Evolutionary conservation across 257 asterid species (phyloP).

Genomic region (Ophiorrhiza pumila): DNA sequence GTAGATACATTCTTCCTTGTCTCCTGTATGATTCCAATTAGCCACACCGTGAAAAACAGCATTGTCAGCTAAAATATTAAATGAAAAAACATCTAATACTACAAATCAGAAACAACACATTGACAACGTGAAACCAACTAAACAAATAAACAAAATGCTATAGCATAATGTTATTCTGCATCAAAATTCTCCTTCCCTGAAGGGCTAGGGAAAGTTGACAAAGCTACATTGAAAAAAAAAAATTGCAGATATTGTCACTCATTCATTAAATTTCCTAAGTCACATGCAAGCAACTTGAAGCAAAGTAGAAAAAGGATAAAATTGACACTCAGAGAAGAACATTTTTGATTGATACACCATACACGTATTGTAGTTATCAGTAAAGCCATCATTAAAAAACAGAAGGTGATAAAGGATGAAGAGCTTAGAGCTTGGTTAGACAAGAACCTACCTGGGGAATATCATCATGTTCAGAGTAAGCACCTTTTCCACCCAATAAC

Average conservation of each 20-base stretch:
- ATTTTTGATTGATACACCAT: neutral
- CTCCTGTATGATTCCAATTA: neutral
- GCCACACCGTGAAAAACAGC: neutral
- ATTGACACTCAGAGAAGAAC: neutral
- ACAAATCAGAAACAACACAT: neutral
- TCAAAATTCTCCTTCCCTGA: neutral
- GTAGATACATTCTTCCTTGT: neutral
- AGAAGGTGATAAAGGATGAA: neutral
- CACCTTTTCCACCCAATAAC: constrained; percentile 85
- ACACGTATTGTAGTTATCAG: neutral
- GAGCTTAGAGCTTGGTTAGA: constrained; percentile 3
- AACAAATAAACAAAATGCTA: neutral
- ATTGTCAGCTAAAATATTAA: neutral
- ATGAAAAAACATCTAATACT: no score
- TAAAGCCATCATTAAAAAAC: neutral
- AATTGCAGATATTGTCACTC: neutral
- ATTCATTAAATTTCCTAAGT: neutral
- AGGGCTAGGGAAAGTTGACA: neutral
- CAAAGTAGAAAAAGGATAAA: neutral
- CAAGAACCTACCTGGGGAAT: constrained; percentile 71
- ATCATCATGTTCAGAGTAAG: constrained; percentile 90
- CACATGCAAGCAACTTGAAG: no score
- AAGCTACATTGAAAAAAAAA: neutral
- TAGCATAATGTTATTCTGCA: neutral
- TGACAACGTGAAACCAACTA: no score